Evolutionary conservation across 495 filamentous ascomycete genomes (phyloP).

Genomic region (Penicillium mononematosum): DNA sequence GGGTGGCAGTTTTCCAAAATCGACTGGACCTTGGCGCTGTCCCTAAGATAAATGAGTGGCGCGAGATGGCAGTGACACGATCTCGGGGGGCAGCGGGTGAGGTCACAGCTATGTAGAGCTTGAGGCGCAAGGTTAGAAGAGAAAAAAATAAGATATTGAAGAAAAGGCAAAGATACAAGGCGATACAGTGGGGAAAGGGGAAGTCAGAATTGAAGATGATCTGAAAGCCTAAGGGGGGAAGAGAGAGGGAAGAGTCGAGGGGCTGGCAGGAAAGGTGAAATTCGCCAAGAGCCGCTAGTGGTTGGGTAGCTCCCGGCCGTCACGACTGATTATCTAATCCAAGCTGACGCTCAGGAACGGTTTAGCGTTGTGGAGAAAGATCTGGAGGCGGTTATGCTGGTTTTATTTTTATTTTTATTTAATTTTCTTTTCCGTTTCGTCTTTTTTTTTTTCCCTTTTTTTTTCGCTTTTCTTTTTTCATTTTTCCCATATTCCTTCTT

Average conservation of each 20-base stretch:
- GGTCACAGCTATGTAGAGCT: constrained; percentile 6
- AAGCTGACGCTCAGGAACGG: constrained; percentile 38
- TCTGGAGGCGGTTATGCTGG: constrained; percentile 39
- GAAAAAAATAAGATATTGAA: constrained; percentile 6
- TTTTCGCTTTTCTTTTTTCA: not conserved
- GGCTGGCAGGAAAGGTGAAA: constrained; percentile 48
- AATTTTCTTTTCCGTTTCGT: not conserved
- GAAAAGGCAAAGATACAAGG: constrained; percentile 6
- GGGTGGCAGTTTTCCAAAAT: constrained; percentile 5
- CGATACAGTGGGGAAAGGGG: constrained; percentile 11
- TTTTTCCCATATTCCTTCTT: not conserved
- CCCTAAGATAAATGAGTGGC: constrained; percentile 14
- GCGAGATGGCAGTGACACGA: constrained; percentile 6
- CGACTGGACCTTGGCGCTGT: constrained; percentile 8
- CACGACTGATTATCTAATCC: constrained; percentile 35
- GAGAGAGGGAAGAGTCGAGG: constrained; percentile 46
- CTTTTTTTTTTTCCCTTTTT: not conserved
- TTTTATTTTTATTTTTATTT: constrained; percentile 18
- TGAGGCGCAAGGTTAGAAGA: constrained; percentile 1
- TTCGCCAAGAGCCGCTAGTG: constrained; percentile 50
- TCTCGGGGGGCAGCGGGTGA: constrained; percentile 2
- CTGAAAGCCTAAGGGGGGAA: constrained; percentile 27
- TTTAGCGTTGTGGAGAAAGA: constrained; percentile 40
- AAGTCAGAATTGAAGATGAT: constrained; percentile 22
- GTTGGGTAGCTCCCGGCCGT: constrained; percentile 47